phyloP scores from a whole-genome alignment of 2,329 filamentous ascomycete species.

The Sordariomycetes sp. region DNA sequence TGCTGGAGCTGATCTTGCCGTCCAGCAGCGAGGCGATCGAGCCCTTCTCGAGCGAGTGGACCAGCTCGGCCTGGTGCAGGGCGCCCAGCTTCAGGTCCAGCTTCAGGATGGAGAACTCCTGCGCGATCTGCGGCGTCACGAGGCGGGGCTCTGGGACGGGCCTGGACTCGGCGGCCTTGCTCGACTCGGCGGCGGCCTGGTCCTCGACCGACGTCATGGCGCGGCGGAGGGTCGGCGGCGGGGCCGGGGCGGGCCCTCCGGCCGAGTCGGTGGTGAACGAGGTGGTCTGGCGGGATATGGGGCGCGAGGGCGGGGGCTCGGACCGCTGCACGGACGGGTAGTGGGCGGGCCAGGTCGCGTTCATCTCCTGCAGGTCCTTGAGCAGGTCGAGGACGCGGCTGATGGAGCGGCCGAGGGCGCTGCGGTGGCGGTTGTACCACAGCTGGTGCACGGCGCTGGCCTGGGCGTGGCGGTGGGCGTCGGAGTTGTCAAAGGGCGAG shows the following conservation, averaged over 20 bases:
- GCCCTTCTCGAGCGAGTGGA: slow-evolving; percentile 86
- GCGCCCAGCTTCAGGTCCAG: slow-evolving; percentile 85
- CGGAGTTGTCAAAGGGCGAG: slow-evolving; percentile 11
- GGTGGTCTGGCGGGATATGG: slow-evolving; percentile 48
- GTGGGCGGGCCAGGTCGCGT: slow-evolving; percentile 84
- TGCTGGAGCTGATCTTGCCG: slow-evolving; percentile 86
- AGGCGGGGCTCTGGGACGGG: slow-evolving; percentile 62
- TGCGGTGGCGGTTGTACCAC: slow-evolving; percentile 88
- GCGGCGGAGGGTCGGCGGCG: slow-evolving; percentile 8
- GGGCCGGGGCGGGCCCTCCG: slow-evolving; percentile 51
- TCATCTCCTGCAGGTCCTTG: slow-evolving; percentile 77
- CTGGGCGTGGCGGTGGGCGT: slow-evolving; percentile 35
- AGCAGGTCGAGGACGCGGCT: slow-evolving; percentile 76
- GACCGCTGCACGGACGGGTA: slow-evolving; percentile 75
- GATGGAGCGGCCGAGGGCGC: slow-evolving; percentile 78
- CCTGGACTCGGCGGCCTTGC: slow-evolving; percentile 55
- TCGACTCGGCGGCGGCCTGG: slow-evolving; percentile 54
- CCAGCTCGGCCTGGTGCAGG: slow-evolving; percentile 77
- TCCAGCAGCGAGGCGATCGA: slow-evolving; percentile 87
- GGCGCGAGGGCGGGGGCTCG: slow-evolving; percentile 16
- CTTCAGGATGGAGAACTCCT: slow-evolving; percentile 93
- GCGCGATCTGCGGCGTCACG: slow-evolving; percentile 83
- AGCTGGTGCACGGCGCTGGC: slow-evolving; percentile 85
- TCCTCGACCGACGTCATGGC: slow-evolving; percentile 23
- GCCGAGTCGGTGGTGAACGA: slow-evolving; percentile 52